phyloP scores from a whole-genome alignment of 2,329 filamentous ascomycete species.

The Sporothrix schenckii region DNA sequence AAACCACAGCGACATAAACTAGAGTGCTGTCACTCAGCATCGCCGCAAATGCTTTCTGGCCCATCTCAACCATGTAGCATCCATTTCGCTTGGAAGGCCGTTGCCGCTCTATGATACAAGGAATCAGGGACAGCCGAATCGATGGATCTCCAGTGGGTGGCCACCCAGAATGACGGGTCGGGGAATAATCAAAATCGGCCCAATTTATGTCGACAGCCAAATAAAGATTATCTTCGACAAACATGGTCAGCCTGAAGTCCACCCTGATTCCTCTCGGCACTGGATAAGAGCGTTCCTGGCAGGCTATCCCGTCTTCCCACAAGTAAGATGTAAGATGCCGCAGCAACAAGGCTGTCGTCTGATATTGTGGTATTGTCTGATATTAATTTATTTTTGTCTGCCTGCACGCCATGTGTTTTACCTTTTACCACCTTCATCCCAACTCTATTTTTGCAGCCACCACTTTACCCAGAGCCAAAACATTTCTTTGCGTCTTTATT shows the following conservation, averaged over 20 bases:
- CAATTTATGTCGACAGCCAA: slow-evolving; percentile 12
- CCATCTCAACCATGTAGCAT: not conserved
- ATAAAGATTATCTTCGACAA: not conserved
- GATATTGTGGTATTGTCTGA: not conserved
- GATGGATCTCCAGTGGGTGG: slow-evolving; percentile 5
- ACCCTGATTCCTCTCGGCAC: slow-evolving; percentile 10
- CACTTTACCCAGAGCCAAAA: not conserved
- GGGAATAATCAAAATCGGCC: slow-evolving; percentile 4
- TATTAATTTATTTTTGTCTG: slow-evolving; percentile 11
- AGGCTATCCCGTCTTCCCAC: not conserved
- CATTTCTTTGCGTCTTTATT: not conserved
- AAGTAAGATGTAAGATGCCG: not conserved
- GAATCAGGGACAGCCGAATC: not conserved
- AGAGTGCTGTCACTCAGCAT: no score
- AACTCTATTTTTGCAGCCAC: slow-evolving; percentile 17
- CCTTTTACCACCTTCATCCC: not conserved
- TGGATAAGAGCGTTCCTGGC: slow-evolving; percentile 14
- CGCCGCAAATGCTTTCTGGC: not conserved
- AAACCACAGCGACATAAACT: no score
- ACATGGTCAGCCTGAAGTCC: not conserved
- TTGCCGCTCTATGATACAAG: not conserved
- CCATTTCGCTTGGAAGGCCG: not conserved
- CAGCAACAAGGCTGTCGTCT: slow-evolving; percentile 1
- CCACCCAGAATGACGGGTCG: slow-evolving; percentile 32
- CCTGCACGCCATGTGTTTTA: slow-evolving; percentile 18